A percentile compares a stretch with the other conserved stretches of the same genome.
phyloP scores from a whole-genome alignment of 306 rosid genomes.

The Delonix regia region DNA sequence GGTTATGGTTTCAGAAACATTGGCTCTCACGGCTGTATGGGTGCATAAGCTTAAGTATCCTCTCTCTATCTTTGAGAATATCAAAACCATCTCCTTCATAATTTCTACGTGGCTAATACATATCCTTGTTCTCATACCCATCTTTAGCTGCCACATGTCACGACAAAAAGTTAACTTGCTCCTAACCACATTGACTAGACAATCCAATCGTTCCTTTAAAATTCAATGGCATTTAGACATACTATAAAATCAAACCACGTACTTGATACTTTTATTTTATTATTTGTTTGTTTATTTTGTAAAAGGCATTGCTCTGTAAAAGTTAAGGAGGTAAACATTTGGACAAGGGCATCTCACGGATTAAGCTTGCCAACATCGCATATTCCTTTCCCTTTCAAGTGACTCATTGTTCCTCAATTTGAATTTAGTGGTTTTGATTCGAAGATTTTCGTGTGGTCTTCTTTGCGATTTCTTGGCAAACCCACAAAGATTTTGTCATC shows the following conservation, averaged over 20 bases:
- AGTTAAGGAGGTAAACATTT: not conserved
- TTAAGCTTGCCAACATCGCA: constrained; percentile 49
- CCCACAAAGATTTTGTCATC: constrained; percentile 51
- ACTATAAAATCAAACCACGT: not conserved
- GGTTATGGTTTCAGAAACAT: no score
- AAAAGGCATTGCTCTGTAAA: not conserved
- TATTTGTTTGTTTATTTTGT: not conserved
- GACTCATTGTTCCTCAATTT: constrained; percentile 29
- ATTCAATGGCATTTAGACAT: not conserved
- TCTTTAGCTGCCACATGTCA: not conserved
- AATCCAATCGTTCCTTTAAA: not conserved
- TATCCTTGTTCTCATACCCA: not conserved
- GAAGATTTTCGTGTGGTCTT: constrained; percentile 40
- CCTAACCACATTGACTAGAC: not conserved
- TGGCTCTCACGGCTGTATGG: no score
- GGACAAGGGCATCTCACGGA: constrained; percentile 54
- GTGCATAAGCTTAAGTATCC: no score
- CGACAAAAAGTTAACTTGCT: not conserved
- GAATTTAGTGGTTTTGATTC: constrained; percentile 31
- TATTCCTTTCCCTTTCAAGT: constrained; percentile 45
- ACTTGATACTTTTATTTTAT: not conserved
- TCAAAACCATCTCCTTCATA: no score
- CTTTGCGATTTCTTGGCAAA: constrained; percentile 35
- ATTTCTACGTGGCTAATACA: not conserved
- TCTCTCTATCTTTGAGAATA: no score